Evolutionary conservation across 2,329 filamentous ascomycete genomes (phyloP), one percentile per base, ranked within the genome.

Genomic region (Myriosclerotinia scirpicola): DNA sequence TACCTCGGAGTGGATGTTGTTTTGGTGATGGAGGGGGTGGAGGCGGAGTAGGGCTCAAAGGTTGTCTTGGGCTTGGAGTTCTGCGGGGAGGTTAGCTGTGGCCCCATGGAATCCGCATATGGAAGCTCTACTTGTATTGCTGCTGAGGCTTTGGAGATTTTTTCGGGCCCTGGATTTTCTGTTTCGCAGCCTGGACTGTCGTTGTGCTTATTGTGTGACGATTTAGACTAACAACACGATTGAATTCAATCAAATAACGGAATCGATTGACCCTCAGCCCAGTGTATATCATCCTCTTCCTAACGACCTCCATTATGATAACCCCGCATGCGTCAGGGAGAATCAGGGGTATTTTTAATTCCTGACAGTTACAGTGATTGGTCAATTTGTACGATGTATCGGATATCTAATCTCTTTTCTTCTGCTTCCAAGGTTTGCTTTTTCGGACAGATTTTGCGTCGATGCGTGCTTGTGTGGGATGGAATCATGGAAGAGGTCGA

Each of bases 1-100:
- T 73, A 55, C 72, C 64, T 42, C 66, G 67, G 50, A 75, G 67
- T 40, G 73, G 70, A 56, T 73, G 72, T 2, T 71, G 52, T 59
- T 48, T 59, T 55, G 64, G 61, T 34, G 64, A 30, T 52, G 60
- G 26, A 8, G 62, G 30, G 34, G 60, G 34, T 40, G 54, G 54
- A 8, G 64, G 22, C 11, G 64, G 46, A 42, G 34, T n/a, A 61
- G 44, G 46, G 36, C 42, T 53, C 20, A 67, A 42, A 65, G 60
- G 53, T 15, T 62, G 38, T 62, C 68, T 72, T 20, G 65, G 68
- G 30, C 58, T 69, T 48, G 69, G 68, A 38, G 70, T 67, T 69
- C 73, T 73, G 59, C 26, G 26, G 26, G 15, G n/a, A 17, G 12
- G 26, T 65, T 44, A 65, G 64, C 22, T 52, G 3, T 11, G 22